phyloP scores from a whole-genome alignment of 2,329 filamentous ascomycete species.

The Curvularia hawaiiensis region DNA sequence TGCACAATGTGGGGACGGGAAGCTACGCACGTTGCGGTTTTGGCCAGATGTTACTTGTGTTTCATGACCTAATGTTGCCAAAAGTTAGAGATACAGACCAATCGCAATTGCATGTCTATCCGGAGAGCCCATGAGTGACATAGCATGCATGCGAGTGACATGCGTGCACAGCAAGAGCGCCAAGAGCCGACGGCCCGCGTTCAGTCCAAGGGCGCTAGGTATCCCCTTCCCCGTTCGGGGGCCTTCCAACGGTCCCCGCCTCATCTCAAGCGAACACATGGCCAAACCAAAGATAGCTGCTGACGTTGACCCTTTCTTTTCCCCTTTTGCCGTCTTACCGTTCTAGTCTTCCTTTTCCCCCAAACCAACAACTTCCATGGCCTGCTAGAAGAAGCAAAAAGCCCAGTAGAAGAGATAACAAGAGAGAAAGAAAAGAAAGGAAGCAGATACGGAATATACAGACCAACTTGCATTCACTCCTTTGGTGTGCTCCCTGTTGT shows the following conservation, averaged over 20 bases:
- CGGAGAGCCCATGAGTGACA: not conserved
- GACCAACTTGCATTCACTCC: constrained; percentile 12
- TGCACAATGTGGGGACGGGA: not conserved
- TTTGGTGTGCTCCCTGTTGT: not conserved
- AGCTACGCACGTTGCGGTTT: not conserved
- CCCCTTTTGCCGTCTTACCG: not conserved
- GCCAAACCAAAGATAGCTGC: constrained; percentile 3
- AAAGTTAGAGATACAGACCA: not conserved
- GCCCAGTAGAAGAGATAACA: not conserved
- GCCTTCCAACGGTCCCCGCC: not conserved
- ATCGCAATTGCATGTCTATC: not conserved
- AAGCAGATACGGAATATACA: constrained; percentile 9
- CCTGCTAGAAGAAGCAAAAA: not conserved
- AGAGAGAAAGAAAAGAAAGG: not conserved
- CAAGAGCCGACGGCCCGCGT: constrained; percentile 10
- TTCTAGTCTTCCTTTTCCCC: constrained; percentile 9
- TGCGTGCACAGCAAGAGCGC: not conserved
- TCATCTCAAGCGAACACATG: constrained; percentile 4
- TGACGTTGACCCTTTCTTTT: not conserved
- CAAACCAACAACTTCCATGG: not conserved
- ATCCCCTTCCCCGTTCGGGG: constrained; percentile 3
- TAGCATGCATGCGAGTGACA: not conserved
- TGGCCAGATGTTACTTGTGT: not conserved
- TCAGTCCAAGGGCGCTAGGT: constrained; percentile 1
- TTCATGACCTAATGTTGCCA: not conserved